Evolutionary conservation across 257 asterid genomes (phyloP).

Genomic region (Fraxinus anomala): DNA sequence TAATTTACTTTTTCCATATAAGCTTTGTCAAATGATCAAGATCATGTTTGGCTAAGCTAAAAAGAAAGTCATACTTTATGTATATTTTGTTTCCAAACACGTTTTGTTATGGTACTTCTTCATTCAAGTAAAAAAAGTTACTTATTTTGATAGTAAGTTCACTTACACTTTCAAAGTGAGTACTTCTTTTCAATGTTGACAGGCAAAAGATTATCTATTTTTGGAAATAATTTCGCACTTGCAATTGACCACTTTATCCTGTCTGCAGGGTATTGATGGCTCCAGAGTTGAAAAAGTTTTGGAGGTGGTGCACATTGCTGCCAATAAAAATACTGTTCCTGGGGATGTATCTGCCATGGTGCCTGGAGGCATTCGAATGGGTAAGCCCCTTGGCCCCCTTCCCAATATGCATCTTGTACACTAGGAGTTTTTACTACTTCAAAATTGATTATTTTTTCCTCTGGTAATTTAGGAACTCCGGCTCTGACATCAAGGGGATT

Average conservation of each 20-base stretch:
- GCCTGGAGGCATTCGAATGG: constrained; percentile 99
- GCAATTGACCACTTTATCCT: neutral
- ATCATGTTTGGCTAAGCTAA: neutral
- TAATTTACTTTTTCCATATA: too few relatives aligned
- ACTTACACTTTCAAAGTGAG: neutral
- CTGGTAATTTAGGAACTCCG: constrained; percentile 66
- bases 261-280: constrained; percentile 89
- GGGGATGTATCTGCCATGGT: constrained; percentile 99
- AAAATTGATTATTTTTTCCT: constrained; percentile 15
- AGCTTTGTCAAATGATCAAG: neutral
- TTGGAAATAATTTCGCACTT: too few relatives aligned
- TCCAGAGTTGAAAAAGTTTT: constrained; percentile 93
- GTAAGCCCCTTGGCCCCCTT: constrained; percentile 38
- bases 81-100: neutral
- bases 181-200: neutral
- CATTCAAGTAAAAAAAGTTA: neutral
- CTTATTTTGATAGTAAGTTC: neutral
- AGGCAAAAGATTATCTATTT: neutral
- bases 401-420: neutral
- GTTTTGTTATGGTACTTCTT: neutral
- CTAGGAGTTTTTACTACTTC: neutral
- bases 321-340: constrained; percentile 95
- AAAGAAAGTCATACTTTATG: too few relatives aligned
- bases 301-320: constrained; percentile 94
- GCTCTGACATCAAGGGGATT: constrained; percentile 97